phyloP scores from a whole-genome alignment of 2,329 filamentous ascomycete genomes.

The Monosporascus sp. region DNA sequence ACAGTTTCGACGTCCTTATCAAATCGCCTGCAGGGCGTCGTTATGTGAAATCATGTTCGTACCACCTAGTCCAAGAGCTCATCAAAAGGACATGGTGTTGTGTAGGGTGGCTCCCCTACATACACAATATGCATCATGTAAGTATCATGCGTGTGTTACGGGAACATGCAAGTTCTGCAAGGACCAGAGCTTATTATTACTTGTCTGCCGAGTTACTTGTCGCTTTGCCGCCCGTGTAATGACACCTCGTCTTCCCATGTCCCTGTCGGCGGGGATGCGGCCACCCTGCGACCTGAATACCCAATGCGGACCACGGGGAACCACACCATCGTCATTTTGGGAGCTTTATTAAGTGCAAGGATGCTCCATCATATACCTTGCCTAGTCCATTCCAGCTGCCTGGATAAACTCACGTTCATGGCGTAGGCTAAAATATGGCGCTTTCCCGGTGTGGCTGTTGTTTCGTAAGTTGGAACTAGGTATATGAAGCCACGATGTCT shows the following conservation, averaged over 20 bases:
- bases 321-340: not conserved
- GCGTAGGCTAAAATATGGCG: not conserved
- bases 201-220: not conserved
- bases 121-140: slow-evolving; percentile 19
- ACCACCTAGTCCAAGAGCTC: not conserved
- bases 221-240: not conserved
- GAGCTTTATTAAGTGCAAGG: not conserved
- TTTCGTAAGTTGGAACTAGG: not conserved
- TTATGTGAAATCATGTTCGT: not conserved
- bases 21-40: not conserved
- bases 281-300: not conserved
- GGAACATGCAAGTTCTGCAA: slow-evolving; percentile 17
- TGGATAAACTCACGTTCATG: not conserved
- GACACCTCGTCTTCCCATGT: not conserved
- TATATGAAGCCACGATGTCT: not conserved
- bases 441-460: not conserved
- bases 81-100: not conserved
- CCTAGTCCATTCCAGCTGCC: not conserved
- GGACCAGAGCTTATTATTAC: slow-evolving; percentile 17
- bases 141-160: slow-evolving; percentile 21
- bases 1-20: not conserved
- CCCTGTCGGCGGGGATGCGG: not conserved
- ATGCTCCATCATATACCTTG: not conserved
- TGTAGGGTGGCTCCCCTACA: slow-evolving; percentile 16
- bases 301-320: not conserved